phyloP scores from a whole-genome alignment of 2,329 filamentous ascomycete species.

The Conoideocrella luteorostrata region DNA sequence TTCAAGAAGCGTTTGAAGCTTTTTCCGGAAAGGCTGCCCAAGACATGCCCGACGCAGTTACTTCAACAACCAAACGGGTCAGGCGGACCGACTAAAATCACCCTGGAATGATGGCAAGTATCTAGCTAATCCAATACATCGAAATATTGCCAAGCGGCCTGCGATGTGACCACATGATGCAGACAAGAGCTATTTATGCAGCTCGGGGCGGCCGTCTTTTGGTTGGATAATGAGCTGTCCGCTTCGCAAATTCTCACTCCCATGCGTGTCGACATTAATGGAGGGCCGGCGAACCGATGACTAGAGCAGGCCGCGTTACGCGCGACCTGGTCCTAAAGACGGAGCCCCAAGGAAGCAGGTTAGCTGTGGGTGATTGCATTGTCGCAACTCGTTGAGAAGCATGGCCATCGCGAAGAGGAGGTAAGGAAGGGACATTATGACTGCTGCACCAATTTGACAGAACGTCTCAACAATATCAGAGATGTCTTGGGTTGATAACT shows the following conservation, averaged over 20 bases:
- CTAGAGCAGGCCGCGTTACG: neutral
- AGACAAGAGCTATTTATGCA: neutral
- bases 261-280: neutral
- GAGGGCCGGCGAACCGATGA: neutral
- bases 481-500: neutral
- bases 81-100: slow-evolving; percentile 17
- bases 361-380: neutral
- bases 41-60: slow-evolving; percentile 12
- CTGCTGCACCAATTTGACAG: no score
- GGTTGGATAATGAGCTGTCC: neutral
- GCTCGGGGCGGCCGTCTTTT: neutral
- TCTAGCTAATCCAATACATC: neutral
- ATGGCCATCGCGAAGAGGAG: neutral
- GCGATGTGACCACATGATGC: neutral
- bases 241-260: neutral
- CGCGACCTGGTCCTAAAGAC: neutral
- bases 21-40: slow-evolving; percentile 20
- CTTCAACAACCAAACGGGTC: slow-evolving; percentile 23
- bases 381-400: neutral
- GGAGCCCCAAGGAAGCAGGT: neutral
- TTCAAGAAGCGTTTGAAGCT: slow-evolving; percentile 45
- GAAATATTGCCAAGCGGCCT: neutral
- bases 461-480: neutral
- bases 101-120: neutral
- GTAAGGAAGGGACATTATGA: neutral